These are phyloP conservation scores for Scenedesmus sp. DNA, from an alignment of 163 green algal species.

Conservation along the genomic window DNA sequence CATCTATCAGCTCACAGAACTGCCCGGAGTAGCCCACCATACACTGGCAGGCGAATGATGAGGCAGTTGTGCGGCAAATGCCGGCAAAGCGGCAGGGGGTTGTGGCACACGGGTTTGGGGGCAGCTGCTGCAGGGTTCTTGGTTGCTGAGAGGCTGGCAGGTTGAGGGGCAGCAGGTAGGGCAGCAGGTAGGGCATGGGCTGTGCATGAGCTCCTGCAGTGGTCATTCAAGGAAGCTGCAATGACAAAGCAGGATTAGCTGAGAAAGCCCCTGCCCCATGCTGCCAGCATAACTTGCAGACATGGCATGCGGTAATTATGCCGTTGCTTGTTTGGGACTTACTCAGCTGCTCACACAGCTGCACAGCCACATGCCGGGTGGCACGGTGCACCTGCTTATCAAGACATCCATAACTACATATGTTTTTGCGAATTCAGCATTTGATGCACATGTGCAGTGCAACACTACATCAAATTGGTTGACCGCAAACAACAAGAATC, in stretches of 20 bases:
- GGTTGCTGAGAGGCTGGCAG: background rate
- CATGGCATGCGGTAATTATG: too few species aligned
- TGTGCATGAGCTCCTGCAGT: background rate
- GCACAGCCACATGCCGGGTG: too few species aligned
- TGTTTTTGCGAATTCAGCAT: too few species aligned
- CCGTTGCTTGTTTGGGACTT: background rate
- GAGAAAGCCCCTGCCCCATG: background rate
- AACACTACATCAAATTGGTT: too few species aligned
- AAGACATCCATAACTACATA: too few species aligned
- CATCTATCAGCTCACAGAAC: conserved; percentile 7
- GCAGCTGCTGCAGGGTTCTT: background rate
- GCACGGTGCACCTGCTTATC: too few species aligned
- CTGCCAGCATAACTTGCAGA: background rate
- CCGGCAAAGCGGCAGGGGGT: background rate
- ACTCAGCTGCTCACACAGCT: too few species aligned
- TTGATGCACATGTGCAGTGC: background rate
- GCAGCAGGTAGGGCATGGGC: background rate
- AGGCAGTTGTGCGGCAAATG: background rate
- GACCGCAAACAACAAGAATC: background rate
- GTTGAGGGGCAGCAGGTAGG: background rate
- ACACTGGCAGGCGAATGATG: background rate
- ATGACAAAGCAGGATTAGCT: background rate
- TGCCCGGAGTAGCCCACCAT: background rate
- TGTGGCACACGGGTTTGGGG: background rate
- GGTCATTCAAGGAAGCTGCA: background rate